phyloP scores from a whole-genome alignment of 2,329 filamentous ascomycete genomes.

The Xylariaceae sp. region DNA sequence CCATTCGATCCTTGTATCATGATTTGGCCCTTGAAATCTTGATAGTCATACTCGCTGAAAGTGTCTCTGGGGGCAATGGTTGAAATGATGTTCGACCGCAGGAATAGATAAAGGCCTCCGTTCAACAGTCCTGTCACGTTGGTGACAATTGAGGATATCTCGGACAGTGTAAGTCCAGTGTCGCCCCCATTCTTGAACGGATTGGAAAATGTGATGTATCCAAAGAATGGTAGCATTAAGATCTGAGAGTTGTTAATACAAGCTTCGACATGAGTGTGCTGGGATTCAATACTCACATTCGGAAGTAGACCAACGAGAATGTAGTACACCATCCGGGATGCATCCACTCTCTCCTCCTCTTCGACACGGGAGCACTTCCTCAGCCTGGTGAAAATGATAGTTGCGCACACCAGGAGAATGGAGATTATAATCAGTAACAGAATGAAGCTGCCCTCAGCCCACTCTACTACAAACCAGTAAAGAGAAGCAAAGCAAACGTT shows the following conservation, averaged over 20 bases:
- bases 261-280: neutral
- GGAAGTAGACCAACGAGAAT: slow-evolving; percentile 53
- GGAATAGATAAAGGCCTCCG: slow-evolving; percentile 62
- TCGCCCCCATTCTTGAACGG: slow-evolving; percentile 34
- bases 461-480: slow-evolving; percentile 63
- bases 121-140: slow-evolving; percentile 64
- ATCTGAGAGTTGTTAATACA: slow-evolving; percentile 38
- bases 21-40: slow-evolving; percentile 37
- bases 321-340: slow-evolving; percentile 68
- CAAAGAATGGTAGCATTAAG: slow-evolving; percentile 62
- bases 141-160: slow-evolving; percentile 62
- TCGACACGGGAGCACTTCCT: slow-evolving; percentile 52
- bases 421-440: slow-evolving; percentile 49
- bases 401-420: slow-evolving; percentile 46
- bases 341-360: slow-evolving; percentile 56
- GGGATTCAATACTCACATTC: slow-evolving; percentile 43
- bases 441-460: slow-evolving; percentile 54
- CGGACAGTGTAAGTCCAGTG: slow-evolving; percentile 49
- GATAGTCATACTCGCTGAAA: slow-evolving; percentile 43
- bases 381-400: slow-evolving; percentile 55
- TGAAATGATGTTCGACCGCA: slow-evolving; percentile 58
- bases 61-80: slow-evolving; percentile 49
- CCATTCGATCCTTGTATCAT: slow-evolving; percentile 15
- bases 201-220: slow-evolving; percentile 47
- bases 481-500: slow-evolving; percentile 64